A percentile compares a stretch with the other conserved stretches of the same genome.
Evolutionary conservation across 2,329 filamentous ascomycete genomes (phyloP).

Genomic region (Amylocarpus encephaloides): DNA sequence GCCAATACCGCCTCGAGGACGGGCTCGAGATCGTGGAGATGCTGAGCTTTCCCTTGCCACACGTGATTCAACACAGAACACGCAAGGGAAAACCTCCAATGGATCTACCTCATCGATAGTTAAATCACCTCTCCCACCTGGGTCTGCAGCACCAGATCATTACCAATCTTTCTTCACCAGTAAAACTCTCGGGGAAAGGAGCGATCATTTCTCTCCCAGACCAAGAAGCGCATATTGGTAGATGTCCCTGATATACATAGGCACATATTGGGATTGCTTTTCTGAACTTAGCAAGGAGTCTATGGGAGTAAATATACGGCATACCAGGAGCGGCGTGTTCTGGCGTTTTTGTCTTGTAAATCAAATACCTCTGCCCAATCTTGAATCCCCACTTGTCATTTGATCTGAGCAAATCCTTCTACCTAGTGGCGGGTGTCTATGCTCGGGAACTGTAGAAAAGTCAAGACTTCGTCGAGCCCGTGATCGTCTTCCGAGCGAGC

Average conservation of each 20-base stretch:
- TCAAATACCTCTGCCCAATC: no score
- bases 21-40: background rate
- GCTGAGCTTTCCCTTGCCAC: background rate
- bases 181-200: conserved; percentile 9
- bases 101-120: background rate
- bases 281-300: no score
- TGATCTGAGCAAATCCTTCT: no score
- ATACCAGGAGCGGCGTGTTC: no score
- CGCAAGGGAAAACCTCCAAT: background rate
- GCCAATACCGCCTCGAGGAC: background rate
- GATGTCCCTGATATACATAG: background rate
- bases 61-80: background rate
- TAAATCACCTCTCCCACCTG: conserved; percentile 11
- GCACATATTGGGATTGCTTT: no score
- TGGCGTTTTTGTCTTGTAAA: no score
- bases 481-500: no score
- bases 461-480: no score
- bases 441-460: no score
- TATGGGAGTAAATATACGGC: no score
- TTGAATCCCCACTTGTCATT: no score
- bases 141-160: conserved; percentile 8
- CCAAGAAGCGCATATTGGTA: conserved; percentile 20
- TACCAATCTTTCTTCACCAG: conserved; percentile 9
- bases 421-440: no score
- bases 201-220: conserved; percentile 8